Evolutionary conservation across 345 rosid species (phyloP).

Genomic region (Ceriops tagal): DNA sequence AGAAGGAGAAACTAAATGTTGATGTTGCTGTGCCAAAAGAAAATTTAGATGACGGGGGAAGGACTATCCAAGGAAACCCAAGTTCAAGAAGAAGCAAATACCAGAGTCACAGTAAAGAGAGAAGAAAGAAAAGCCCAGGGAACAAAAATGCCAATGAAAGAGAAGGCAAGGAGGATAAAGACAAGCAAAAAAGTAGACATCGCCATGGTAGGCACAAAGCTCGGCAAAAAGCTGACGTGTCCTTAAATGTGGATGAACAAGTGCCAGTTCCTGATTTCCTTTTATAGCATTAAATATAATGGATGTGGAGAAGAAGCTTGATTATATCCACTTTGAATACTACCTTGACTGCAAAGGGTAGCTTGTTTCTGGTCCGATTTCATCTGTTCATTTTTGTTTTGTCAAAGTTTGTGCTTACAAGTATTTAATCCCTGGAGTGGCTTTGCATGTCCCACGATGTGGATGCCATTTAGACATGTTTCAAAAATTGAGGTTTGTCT

Average conservation of each 20-base stretch:
- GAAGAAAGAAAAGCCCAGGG: conserved; percentile 35
- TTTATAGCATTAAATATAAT: conserved; percentile 33
- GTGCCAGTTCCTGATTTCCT: conserved; percentile 72
- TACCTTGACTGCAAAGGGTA: conserved; percentile 6
- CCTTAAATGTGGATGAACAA: conserved; percentile 27
- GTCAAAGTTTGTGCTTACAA: conserved; percentile 1
- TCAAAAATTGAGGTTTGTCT: neutral
- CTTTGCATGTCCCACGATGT: conserved; percentile 4
- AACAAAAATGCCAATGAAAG: conserved; percentile 36
- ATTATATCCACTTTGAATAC: conserved; percentile 2
- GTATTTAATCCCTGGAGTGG: neutral
- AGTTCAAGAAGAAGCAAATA: conserved; percentile 52
- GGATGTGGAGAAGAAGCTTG: neutral
- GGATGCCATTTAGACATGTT: neutral
- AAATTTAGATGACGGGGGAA: conserved; percentile 31
- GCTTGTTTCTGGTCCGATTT: neutral
- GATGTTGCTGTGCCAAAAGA: conserved; percentile 35
- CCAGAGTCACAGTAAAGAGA: conserved; percentile 48
- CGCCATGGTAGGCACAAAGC: conserved; percentile 50
- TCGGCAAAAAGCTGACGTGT: conserved; percentile 42
- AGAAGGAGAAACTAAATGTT: conserved; percentile 47
- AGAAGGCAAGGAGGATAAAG: conserved; percentile 36
- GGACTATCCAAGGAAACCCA: conserved; percentile 29
- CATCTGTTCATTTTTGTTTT: neutral
- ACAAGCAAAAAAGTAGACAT: conserved; percentile 46